Percentiles rank a stretch among this genome's conserved stretches.
Conservation (phyloP, 129 eudicot genomes). For the Dittrichia graveolens region DNA sequence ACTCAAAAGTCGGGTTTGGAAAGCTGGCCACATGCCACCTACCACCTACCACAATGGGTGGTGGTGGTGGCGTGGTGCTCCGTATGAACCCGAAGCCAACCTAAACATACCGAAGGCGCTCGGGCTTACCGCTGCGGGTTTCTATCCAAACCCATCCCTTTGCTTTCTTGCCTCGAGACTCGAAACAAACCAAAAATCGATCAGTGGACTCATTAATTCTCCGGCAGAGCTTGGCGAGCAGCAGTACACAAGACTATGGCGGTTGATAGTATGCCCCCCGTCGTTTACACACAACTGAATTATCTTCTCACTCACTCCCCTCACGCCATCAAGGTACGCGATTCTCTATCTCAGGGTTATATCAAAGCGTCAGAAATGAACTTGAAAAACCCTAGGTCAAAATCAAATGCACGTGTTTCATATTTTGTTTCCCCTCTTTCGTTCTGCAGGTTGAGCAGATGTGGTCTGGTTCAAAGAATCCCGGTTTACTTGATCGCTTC, state of each 20-base stretch:
- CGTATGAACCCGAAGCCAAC: no score
- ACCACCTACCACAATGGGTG: no score
- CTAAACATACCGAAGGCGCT: no score
- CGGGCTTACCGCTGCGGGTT: no score
- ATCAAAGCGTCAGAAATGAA: background rate
- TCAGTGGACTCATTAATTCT: constrained; percentile 5
- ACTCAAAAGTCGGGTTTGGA: no score
- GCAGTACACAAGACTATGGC: constrained; percentile 45
- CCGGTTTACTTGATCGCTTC: constrained; percentile 70
- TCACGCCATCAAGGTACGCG: constrained; percentile 69
- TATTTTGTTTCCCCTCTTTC: background rate
- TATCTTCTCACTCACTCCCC: constrained; percentile 73
- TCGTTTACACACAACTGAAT: constrained; percentile 71
- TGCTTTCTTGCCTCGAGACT: no score
- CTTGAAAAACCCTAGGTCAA: constrained; percentile 21
- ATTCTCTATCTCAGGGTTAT: constrained; percentile 25
- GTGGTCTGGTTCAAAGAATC: constrained; percentile 77
- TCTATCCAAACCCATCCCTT: no score
- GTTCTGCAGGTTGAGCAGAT: constrained; percentile 72
- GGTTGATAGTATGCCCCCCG: constrained; percentile 69
- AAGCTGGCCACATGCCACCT: no score
- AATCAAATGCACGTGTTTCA: constrained; percentile 7
- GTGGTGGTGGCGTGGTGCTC: no score
- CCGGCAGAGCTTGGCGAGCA: constrained; percentile 1
- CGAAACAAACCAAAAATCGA: constrained; percentile 1